These are phyloP conservation scores for Massariosphaeria phaeospora DNA, from an alignment of 495 filamentous ascomycete genomes.

Conservation along the genomic window DNA sequence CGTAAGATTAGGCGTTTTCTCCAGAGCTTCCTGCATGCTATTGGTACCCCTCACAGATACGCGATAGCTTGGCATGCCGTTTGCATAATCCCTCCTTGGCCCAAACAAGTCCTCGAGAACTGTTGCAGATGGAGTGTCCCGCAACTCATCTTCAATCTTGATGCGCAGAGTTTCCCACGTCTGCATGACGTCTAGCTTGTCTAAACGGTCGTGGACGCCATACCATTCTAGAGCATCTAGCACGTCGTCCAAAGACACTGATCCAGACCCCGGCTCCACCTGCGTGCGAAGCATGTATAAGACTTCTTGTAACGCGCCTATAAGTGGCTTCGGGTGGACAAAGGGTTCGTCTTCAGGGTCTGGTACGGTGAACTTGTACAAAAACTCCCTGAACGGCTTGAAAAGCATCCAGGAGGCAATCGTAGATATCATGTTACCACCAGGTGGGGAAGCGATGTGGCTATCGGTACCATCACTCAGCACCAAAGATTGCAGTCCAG, in stretches of 20 bases:
- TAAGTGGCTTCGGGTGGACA: slow-evolving; percentile 46
- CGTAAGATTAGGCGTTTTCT: slow-evolving; percentile 23
- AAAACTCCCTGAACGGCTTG: slow-evolving; percentile 53
- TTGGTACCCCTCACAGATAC: slow-evolving; percentile 28
- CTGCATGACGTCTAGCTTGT: slow-evolving; percentile 40
- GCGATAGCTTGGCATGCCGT: slow-evolving; percentile 30
- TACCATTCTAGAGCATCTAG: slow-evolving; percentile 37
- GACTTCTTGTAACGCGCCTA: slow-evolving; percentile 35
- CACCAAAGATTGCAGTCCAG: slow-evolving; percentile 54
- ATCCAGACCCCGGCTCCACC: slow-evolving; percentile 10
- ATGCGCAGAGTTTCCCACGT: slow-evolving; percentile 52
- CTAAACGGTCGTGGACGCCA: slow-evolving; percentile 35
- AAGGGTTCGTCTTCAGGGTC: slow-evolving; percentile 49
- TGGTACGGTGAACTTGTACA: slow-evolving; percentile 49
- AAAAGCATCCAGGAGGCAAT: slow-evolving; percentile 57
- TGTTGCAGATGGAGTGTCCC: slow-evolving; percentile 43
- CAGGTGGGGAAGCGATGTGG: slow-evolving; percentile 49
- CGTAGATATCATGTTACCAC: slow-evolving; percentile 36
- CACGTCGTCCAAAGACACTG: slow-evolving; percentile 30
- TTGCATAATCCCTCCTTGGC: slow-evolving; percentile 28
- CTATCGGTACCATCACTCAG: slow-evolving; percentile 41
- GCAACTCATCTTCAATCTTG: slow-evolving; percentile 50
- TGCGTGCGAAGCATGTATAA: slow-evolving; percentile 34
- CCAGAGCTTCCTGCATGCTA: slow-evolving; percentile 35
- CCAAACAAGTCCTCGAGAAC: slow-evolving; percentile 48